phyloP scores from a whole-genome alignment of 768 basidiomycete species.

The Termitomyces sp. region DNA sequence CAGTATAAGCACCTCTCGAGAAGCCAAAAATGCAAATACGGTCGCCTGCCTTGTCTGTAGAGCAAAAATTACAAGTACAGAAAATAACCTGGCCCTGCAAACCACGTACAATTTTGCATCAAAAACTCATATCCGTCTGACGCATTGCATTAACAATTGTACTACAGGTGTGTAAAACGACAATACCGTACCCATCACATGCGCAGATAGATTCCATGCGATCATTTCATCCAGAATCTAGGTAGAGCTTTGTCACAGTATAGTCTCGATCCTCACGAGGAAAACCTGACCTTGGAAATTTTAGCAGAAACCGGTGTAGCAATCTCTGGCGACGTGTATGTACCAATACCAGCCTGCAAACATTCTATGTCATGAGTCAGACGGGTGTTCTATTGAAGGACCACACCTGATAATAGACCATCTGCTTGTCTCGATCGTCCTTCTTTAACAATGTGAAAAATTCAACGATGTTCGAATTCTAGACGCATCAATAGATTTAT shows the following conservation, averaged over 20 bases:
- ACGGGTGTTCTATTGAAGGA: neutral
- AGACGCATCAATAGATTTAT: neutral
- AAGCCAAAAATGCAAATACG: slow-evolving; percentile 62
- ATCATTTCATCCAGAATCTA: slow-evolving; percentile 38
- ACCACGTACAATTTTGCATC: slow-evolving; percentile 47
- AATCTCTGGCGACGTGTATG: slow-evolving; percentile 38
- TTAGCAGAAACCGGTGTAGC: slow-evolving; percentile 38
- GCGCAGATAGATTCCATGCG: slow-evolving; percentile 45
- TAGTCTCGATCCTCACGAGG: neutral
- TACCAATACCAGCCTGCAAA: slow-evolving; percentile 48
- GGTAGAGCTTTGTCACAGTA: neutral
- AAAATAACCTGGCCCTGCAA: neutral
- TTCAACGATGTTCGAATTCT: slow-evolving; percentile 48
- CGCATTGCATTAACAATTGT: neutral
- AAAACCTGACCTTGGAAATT: slow-evolving; percentile 31
- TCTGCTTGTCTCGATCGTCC: slow-evolving; percentile 39
- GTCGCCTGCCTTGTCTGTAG: slow-evolving; percentile 28
- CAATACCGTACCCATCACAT: slow-evolving; percentile 37
- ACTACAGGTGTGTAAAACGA: neutral
- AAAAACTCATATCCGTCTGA: slow-evolving; percentile 51
- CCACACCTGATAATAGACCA: slow-evolving; percentile 51
- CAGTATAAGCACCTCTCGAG: slow-evolving; percentile 57
- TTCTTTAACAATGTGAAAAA: slow-evolving; percentile 48
- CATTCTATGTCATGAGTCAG: neutral
- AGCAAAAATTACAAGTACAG: neutral